Evolutionary conservation across 768 basidiomycete species (phyloP), one percentile per base, ranked within the genome.

Genomic region (Termitomyces sp.): DNA sequence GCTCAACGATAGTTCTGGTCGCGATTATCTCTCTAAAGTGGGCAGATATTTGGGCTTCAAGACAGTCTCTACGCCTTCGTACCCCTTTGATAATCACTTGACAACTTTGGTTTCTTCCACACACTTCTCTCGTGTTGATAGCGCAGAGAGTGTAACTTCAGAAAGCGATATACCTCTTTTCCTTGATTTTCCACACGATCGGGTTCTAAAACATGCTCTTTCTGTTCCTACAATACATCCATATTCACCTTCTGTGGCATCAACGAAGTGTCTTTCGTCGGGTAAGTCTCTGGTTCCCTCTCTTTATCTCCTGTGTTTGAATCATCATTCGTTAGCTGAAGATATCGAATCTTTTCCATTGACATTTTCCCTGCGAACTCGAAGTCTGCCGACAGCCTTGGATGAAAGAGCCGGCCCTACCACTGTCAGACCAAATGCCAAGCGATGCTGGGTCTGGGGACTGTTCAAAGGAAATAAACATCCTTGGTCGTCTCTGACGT

Each of bases 31-130:
- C 36, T 50, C n/a, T 31, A 62, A 51, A 26, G 44, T 61, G n/a
- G 55, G 55, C 37, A 62, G 57, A 44, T 54, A 61, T 37, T 34
- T 64, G 24, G 50, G 58, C 33, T 41, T 57, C 15, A 57, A 49
- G 41, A 46, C 46, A 20, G 34, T 28, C 46, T 33, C 56, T 29
- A 62, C 51, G 13, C 51, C 60, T 26, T 33, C 47, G 15, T 52
- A 55, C 28, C 31, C 56, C n/a, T 33, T 18, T 7, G 15, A 46
- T 48, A 9, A 41, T 20, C 51, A 39, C 9, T 26, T 59, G 6
- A 9, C 54, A 18, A 51, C 46, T 20, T 24, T 48, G 20, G 28
- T 53, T 29, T 33, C 59, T 36, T 44, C 55, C 31, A 13, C 37
- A n/a, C 37, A 51, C 22, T 28, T 50, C 3, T 46, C 18, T 54